These are phyloP conservation scores for Paulownia fortunei DNA, from an alignment of 257 asterid species.

Conservation along the genomic window DNA sequence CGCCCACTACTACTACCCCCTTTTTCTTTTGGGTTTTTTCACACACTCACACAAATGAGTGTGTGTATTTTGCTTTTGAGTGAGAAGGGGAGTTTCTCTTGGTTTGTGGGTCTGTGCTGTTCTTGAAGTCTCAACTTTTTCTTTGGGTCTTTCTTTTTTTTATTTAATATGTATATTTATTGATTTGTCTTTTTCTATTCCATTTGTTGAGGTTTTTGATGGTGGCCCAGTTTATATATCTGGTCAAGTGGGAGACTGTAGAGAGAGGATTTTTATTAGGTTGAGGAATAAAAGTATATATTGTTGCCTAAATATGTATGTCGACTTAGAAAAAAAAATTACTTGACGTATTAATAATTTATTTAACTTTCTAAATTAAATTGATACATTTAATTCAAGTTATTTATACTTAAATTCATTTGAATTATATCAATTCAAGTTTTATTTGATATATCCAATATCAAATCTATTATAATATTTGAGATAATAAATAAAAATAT, in stretches of 20 bases:
- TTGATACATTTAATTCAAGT: background rate
- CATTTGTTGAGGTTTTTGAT: slow-evolving; percentile 20
- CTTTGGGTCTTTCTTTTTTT: background rate
- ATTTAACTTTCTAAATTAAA: background rate
- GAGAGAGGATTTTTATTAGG: background rate
- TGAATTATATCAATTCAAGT: background rate
- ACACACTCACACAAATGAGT: slow-evolving; percentile 38
- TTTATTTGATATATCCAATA: too few relatives aligned
- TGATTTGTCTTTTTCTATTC: background rate
- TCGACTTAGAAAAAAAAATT: background rate
- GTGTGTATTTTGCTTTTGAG: slow-evolving; percentile 36
- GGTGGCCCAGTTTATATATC: slow-evolving; percentile 11
- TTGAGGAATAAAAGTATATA: background rate
- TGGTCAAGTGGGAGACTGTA: slow-evolving; percentile 5
- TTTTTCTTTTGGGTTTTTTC: background rate
- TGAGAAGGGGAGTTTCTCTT: slow-evolving; percentile 15
- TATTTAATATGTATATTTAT: too few relatives aligned
- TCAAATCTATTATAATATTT: too few relatives aligned
- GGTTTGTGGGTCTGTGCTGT: slow-evolving; percentile 32
- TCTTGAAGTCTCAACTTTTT: slow-evolving; percentile 25
- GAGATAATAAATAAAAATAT: too few relatives aligned
- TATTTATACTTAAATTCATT: background rate
- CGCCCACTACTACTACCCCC: slow-evolving; percentile 7
- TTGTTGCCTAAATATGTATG: background rate
- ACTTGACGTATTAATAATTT: background rate